A percentile compares a stretch with the other conserved stretches of the same genome.
These are phyloP conservation scores for Citrus glauca DNA, from an alignment of 345 rosid genomes.

Conservation along the genomic window DNA sequence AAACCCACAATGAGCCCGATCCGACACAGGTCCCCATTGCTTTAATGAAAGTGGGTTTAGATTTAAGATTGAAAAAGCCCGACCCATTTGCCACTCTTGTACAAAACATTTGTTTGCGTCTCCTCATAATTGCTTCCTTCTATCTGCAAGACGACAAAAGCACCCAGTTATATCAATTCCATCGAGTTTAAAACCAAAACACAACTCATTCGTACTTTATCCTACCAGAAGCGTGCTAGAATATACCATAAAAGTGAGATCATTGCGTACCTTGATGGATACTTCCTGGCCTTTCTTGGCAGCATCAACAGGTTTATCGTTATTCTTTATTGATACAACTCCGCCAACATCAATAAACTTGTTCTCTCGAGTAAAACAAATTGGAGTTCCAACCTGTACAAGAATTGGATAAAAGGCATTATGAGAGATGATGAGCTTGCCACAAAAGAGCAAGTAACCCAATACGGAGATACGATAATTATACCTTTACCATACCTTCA, in stretches of 20 bases:
- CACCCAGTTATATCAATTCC: neutral
- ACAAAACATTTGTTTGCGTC: conserved; percentile 79
- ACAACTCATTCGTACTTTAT: neutral
- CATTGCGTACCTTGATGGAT: conserved; percentile 42
- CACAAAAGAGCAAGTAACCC: too few relatives aligned
- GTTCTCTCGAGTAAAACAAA: conserved; percentile 59
- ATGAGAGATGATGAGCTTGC: neutral
- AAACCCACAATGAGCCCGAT: too few relatives aligned
- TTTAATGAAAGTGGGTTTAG: too few relatives aligned
- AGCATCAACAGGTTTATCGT: conserved; percentile 63
- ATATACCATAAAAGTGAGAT: neutral
- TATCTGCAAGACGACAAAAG: conserved; percentile 41
- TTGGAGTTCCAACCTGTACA: conserved; percentile 78
- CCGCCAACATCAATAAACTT: conserved; percentile 83
- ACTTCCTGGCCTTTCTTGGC: conserved; percentile 84
- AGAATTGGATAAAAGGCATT: neutral
- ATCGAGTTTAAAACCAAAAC: neutral
- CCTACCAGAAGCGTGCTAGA: neutral
- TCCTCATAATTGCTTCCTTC: conserved; percentile 60
- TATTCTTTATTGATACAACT: conserved; percentile 70
- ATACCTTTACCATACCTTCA: conserved; percentile 78
- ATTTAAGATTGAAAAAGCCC: too few relatives aligned
- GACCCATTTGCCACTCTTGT: too few relatives aligned
- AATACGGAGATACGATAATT: neutral
- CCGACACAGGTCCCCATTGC: too few relatives aligned